Evolutionary conservation across 129 eudicot genomes (phyloP).

Genomic region (Artemisia annua): DNA sequence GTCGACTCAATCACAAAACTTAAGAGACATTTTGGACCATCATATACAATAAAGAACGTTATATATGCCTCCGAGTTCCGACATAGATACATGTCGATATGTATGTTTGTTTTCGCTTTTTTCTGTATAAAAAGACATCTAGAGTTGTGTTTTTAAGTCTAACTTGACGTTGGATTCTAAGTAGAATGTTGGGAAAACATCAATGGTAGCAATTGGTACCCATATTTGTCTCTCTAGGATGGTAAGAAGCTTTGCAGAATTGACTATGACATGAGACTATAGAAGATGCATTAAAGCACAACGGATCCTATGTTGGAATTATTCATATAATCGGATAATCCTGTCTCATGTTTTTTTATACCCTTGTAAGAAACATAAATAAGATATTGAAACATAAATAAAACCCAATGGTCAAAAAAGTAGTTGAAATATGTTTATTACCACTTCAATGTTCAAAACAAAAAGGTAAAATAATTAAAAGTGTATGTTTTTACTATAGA

Average conservation of each 20-base stretch:
- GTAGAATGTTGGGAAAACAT: slow-evolving; percentile 1
- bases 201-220: slow-evolving; percentile 12
- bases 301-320: slow-evolving; percentile 22
- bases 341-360: neutral
- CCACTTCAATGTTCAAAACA: too few species aligned
- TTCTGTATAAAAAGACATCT: neutral
- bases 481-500: neutral
- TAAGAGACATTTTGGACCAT: neutral
- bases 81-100: slow-evolving; percentile 1
- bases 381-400: neutral
- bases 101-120: neutral
- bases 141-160: neutral
- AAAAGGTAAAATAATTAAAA: neutral
- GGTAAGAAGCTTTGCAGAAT: slow-evolving; percentile 26
- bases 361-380: neutral
- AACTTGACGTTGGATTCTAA: too few species aligned
- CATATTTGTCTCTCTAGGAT: slow-evolving; percentile 12
- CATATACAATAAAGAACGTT: neutral
- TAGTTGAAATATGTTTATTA: too few species aligned
- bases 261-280: slow-evolving; percentile 17
- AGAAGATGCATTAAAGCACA: slow-evolving; percentile 10
- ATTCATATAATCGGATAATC: neutral
- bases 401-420: neutral
- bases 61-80: slow-evolving; percentile 4
- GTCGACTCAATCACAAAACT: neutral